Evolutionary conservation across 495 filamentous ascomycete species (phyloP).

Genomic region (Cercophora newfieldiana): DNA sequence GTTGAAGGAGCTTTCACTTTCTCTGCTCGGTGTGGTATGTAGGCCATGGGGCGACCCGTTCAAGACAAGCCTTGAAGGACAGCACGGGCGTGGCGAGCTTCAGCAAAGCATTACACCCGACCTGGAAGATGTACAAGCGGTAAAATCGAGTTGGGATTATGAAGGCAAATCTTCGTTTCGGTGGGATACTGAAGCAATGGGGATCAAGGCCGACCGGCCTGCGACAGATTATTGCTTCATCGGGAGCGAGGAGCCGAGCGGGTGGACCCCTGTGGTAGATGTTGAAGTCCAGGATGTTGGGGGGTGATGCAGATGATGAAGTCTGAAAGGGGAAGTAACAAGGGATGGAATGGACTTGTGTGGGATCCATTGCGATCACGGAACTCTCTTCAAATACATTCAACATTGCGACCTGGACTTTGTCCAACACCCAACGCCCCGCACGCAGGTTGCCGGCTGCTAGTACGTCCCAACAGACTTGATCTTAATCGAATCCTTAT

Average conservation of each 20-base stretch:
- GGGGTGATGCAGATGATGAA: too few relatives aligned
- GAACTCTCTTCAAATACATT: too few relatives aligned
- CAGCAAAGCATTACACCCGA: not conserved
- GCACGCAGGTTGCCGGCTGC: too few relatives aligned
- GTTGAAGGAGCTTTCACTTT: conserved; percentile 10
- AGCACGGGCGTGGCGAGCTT: not conserved
- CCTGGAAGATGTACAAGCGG: not conserved
- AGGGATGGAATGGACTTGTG: too few relatives aligned
- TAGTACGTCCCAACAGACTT: not conserved
- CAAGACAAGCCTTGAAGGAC: not conserved
- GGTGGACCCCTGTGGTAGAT: conserved; percentile 24
- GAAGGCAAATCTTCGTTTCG: conserved; percentile 9
- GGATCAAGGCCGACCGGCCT: not conserved
- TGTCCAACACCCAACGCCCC: too few relatives aligned
- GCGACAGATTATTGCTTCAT: conserved; percentile 15
- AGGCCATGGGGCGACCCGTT: conserved; percentile 22
- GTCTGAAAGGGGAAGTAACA: too few relatives aligned
- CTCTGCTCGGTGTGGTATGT: conserved; percentile 26
- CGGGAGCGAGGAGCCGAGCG: conserved; percentile 29
- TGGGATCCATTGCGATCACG: too few relatives aligned
- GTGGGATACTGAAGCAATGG: conserved; percentile 22
- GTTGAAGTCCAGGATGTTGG: not conserved
- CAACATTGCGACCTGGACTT: too few relatives aligned
- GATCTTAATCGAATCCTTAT: not conserved
- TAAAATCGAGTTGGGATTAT: not conserved